Base-by-base conservation (phyloP, 2,329 filamentous ascomycete species). In the Paraphoma sp. region DNA sequence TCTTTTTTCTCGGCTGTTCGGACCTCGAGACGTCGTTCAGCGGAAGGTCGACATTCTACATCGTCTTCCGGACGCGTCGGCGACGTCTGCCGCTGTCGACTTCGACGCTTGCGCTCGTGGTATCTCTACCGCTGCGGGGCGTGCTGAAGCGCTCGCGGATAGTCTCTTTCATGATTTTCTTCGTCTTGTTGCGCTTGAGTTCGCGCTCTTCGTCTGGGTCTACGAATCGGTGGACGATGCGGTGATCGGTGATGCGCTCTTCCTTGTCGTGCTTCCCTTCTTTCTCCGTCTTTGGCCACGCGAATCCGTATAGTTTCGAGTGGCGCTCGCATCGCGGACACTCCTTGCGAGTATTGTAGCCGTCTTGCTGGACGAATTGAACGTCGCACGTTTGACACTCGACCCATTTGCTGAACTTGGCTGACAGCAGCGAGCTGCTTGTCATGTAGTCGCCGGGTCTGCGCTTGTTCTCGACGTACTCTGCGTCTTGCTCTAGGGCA, bases 251-350 rank as follows among this genome's bases (percentile, higher is more conserved):
- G 0, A 96, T 81, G 6, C 87, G 76, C 64, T 87, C 81, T 60
- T 87, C 84, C 8, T 86, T 88, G 72, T 98, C 95, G 17, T 85
- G 76, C 14, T 87, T 86, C 0, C 91, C 91, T 28, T 89, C 87
- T 59, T 84, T 89, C 57, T 97, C 90, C 0, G 95, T 98, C 81
- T 99, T 97, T 6, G 95, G 95, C 95, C 95, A 99, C 54, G 90
- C 83, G 71, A 91, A 97, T 0, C 96, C 96, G 73, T 98, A 99
- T 0, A 99, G 80, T 79, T 96, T 98, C 14, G 91, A 96, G 72
- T 99, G 95, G 0, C 95, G 87, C 79, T 99, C 95, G 76, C 95
- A 99, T 6, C 95, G 87, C 4, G 92, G 93, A 74, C 95, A 99
- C 14, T 92, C 89, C 47, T 90, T 88, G 50, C 89, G 87, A 1